Evolutionary conservation across 2,329 filamentous ascomycete genomes (phyloP).

Genomic region (Bipolaris victoriae): DNA sequence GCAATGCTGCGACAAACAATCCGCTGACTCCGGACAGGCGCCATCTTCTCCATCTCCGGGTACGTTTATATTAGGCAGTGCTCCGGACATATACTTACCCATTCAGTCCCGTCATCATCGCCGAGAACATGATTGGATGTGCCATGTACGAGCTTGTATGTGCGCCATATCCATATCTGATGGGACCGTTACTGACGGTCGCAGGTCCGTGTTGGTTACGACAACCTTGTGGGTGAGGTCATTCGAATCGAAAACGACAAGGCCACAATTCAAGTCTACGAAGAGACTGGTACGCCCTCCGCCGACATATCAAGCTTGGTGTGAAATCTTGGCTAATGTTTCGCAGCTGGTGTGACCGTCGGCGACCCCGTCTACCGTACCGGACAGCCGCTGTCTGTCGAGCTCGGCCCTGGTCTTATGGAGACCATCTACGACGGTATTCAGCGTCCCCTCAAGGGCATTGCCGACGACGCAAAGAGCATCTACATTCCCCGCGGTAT

Average conservation of each 20-base stretch:
- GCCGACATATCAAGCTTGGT: neutral
- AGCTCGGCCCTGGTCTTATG: conserved; percentile 94
- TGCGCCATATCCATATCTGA: conserved; percentile 16
- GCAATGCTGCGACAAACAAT: neutral
- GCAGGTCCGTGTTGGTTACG: conserved; percentile 88
- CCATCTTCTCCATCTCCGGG: conserved; percentile 74
- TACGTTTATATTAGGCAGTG: conserved; percentile 44
- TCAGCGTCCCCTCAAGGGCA: conserved; percentile 88
- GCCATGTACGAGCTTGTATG: conserved; percentile 98
- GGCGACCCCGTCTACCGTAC: conserved; percentile 91
- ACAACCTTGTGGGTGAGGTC: conserved; percentile 92
- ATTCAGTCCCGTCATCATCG: conserved; percentile 83
- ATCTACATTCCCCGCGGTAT: conserved; percentile 99
- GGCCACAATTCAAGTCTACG: conserved; percentile 98
- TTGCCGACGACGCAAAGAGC: conserved; percentile 76
- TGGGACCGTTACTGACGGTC: conserved; percentile 17
- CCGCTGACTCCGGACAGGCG: conserved; percentile 51
- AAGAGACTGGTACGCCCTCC: conserved; percentile 80
- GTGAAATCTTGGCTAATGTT: conserved; percentile 19
- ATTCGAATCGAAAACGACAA: conserved; percentile 97
- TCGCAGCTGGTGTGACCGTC: conserved; percentile 85
- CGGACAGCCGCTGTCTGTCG: conserved; percentile 95
- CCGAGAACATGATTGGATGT: conserved; percentile 98
- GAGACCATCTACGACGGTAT: conserved; percentile 99
- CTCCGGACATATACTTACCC: conserved; percentile 34